Percentiles rank a stretch among this genome's conserved stretches.
phyloP scores from a whole-genome alignment of 495 filamentous ascomycete species.

The Chaetomium tenue region DNA sequence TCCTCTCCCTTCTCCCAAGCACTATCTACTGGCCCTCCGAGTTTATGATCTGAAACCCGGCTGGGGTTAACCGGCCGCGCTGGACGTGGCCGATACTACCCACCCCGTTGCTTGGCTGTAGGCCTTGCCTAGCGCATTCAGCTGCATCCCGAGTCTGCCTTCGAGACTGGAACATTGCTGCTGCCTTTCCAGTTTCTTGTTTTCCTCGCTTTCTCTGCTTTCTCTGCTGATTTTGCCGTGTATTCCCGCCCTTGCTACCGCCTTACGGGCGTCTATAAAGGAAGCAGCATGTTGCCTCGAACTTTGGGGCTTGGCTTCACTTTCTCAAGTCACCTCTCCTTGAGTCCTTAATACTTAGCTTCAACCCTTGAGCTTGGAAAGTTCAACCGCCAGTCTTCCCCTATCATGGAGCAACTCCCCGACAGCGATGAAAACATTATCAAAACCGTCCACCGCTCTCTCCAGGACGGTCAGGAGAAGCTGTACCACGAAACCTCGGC shows the following conservation, averaged over 20 bases:
- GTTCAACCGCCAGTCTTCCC: not conserved
- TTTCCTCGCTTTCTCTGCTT: not conserved
- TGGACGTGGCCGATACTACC: not conserved
- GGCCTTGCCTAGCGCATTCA: not conserved
- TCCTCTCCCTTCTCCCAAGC: too few species aligned
- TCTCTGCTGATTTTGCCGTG: not conserved
- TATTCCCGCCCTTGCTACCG: not conserved
- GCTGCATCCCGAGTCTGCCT: not conserved
- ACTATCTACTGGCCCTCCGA: not conserved
- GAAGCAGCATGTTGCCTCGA: not conserved
- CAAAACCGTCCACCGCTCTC: not conserved
- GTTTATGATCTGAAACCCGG: not conserved
- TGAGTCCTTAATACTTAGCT: too few species aligned
- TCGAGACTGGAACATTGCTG: not conserved
- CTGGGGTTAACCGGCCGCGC: not conserved
- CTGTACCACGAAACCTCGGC: too few species aligned
- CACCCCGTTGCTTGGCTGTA: not conserved
- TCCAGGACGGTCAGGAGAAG: not conserved
- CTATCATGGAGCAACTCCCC: not conserved
- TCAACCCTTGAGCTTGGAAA: not conserved
- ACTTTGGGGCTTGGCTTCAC: not conserved
- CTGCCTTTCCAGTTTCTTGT: not conserved
- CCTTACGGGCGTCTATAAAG: not conserved
- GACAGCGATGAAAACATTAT: not conserved
- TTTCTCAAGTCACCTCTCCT: not conserved